Percentiles rank a stretch among this genome's conserved stretches.
Conservation (phyloP, 2,329 filamentous ascomycete genomes). For the Diaporthe sp. region DNA sequence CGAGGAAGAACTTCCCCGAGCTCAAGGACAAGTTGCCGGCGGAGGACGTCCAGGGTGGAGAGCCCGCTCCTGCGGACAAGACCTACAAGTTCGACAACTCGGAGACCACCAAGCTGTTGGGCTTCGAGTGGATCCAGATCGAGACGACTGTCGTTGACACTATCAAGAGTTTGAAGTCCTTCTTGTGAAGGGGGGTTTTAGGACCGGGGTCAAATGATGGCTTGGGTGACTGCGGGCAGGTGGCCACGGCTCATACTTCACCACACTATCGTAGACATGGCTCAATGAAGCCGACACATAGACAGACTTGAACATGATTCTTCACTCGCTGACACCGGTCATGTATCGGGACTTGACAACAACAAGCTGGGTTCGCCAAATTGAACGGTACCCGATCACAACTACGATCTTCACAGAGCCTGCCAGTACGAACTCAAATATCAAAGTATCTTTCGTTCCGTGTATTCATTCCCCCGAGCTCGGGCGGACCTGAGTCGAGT, state of each 20-base stretch:
- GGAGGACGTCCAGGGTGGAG: conserved; percentile 60
- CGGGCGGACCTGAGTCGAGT: neutral
- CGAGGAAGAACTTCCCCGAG: conserved; percentile 65
- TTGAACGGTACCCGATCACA: neutral
- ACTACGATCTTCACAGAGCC: neutral
- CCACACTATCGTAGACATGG: neutral
- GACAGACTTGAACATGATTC: neutral
- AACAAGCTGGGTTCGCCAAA: neutral
- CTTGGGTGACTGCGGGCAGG: neutral
- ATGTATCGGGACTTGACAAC: neutral
- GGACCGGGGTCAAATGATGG: neutral
- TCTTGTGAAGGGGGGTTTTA: conserved; percentile 47
- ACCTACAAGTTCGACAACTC: conserved; percentile 71
- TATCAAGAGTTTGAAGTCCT: conserved; percentile 72
- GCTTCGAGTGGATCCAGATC: conserved; percentile 72
- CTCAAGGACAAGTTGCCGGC: conserved; percentile 62
- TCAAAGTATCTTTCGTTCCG: neutral
- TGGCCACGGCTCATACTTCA: neutral
- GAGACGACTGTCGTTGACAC: conserved; percentile 75
- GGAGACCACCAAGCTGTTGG: conserved; percentile 70
- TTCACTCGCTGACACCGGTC: neutral
- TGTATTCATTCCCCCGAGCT: neutral
- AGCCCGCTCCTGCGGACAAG: conserved; percentile 54
- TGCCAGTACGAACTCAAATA: neutral
- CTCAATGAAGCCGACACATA: neutral